phyloP scores from a whole-genome alignment of 352 stramenopile genomes.

The Phytopythium litorale region DNA sequence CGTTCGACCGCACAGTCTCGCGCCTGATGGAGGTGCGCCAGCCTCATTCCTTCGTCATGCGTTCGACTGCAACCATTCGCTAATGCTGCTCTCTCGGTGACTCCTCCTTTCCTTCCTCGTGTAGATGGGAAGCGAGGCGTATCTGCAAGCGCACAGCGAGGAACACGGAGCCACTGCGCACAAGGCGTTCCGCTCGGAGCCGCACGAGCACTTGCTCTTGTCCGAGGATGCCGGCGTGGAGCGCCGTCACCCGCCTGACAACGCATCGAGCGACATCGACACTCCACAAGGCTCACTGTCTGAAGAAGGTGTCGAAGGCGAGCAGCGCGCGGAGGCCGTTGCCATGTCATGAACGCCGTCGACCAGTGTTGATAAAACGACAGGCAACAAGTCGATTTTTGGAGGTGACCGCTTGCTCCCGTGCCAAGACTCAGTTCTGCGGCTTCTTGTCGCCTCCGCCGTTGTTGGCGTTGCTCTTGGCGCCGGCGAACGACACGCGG shows the following conservation, averaged over 20 bases:
- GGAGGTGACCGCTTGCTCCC: not conserved
- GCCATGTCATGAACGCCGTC: conserved; percentile 3
- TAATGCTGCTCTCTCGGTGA: conserved; percentile 2
- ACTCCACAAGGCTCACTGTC: not conserved
- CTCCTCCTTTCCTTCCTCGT: not conserved
- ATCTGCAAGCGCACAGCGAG: conserved; percentile 52
- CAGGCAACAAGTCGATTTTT: not conserved
- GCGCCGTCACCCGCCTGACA: not conserved
- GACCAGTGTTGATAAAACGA: not conserved
- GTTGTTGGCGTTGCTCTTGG: not conserved
- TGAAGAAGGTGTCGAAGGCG: not conserved
- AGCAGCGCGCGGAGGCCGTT: conserved; percentile 4
- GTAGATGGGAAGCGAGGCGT: conserved; percentile 72
- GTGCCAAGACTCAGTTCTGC: not conserved
- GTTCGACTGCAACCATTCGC: not conserved
- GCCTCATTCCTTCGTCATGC: not conserved
- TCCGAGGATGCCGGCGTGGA: not conserved
- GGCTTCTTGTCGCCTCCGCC: not conserved
- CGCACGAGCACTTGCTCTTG: conserved; percentile 4
- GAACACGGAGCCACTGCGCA: conserved; percentile 14
- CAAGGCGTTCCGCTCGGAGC: not conserved
- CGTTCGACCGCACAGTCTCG: conserved; percentile 85
- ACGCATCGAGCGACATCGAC: not conserved
- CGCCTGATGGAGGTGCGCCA: conserved; percentile 70
- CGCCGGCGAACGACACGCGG: not conserved